phyloP scores from a whole-genome alignment of 1,284 basidiomycete genomes.

The Trametes pubescens region DNA sequence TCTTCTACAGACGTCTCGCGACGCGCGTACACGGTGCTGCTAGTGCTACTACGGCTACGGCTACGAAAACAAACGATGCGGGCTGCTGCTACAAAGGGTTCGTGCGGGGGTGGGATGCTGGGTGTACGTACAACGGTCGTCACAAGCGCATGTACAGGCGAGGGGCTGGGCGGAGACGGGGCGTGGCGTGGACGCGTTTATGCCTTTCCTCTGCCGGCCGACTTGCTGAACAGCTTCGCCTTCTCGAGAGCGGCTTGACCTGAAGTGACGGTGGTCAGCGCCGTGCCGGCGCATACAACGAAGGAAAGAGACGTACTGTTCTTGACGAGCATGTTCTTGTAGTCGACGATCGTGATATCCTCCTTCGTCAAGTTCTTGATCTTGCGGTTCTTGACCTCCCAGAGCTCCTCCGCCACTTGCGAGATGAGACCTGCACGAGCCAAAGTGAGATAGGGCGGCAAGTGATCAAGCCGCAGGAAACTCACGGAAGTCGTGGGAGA shows the following conservation, averaged over 20 bases:
- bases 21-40: slow-evolving; percentile 18
- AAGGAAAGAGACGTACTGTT: slow-evolving; percentile 58
- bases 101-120: slow-evolving; percentile 13
- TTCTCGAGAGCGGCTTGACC: slow-evolving; percentile 86
- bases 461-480: slow-evolving; percentile 26
- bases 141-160: slow-evolving; percentile 5
- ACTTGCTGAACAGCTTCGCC: slow-evolving; percentile 91
- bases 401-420: slow-evolving; percentile 96
- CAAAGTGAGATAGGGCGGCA: not conserved
- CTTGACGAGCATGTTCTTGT: slow-evolving; percentile 84
- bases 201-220: slow-evolving; percentile 65
- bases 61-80: slow-evolving; percentile 24
- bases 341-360: slow-evolving; percentile 90
- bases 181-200: slow-evolving; percentile 4
- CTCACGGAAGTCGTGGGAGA: slow-evolving; percentile 96
- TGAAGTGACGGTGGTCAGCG: slow-evolving; percentile 40
- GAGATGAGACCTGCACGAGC: slow-evolving; percentile 78
- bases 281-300: slow-evolving; percentile 13
- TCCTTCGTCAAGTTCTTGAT: slow-evolving; percentile 92
- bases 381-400: slow-evolving; percentile 97
- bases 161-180: not conserved
- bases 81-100: slow-evolving; percentile 27
- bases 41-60: slow-evolving; percentile 25
- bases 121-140: slow-evolving; percentile 19
- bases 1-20: slow-evolving; percentile 19